These are phyloP conservation scores for Parathielavia appendiculata DNA, from an alignment of 495 filamentous ascomycete species.

Conservation along the genomic window DNA sequence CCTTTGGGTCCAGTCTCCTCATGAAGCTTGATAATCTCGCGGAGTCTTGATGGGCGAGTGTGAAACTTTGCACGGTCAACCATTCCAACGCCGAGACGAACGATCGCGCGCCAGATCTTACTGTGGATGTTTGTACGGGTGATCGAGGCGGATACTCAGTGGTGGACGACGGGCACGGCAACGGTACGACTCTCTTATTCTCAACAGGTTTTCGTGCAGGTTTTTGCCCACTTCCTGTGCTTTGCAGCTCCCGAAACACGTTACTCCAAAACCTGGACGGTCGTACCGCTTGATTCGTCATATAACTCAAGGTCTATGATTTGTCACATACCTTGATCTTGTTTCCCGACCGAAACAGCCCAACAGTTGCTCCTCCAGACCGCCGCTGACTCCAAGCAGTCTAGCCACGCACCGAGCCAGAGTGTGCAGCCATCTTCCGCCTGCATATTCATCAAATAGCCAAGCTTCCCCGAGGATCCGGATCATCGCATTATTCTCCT, in stretches of 20 bases:
- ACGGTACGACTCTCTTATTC: slow-evolving; percentile 4
- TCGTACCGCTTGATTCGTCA: neutral
- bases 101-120: neutral
- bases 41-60: neutral
- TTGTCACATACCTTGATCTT: neutral
- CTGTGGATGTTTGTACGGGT: slow-evolving; percentile 1
- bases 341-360: neutral
- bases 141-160: slow-evolving; percentile 1
- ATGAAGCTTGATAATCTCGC: slow-evolving; percentile 3
- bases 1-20: slow-evolving; percentile 2
- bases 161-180: slow-evolving; percentile 2
- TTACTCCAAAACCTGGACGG: neutral
- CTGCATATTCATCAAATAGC: neutral
- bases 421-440: neutral
- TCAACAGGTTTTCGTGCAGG: neutral
- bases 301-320: neutral
- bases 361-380: neutral
- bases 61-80: slow-evolving; percentile 2
- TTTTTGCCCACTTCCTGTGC: neutral
- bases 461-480: neutral
- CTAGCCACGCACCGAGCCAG: neutral
- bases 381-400: slow-evolving; percentile 7
- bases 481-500: slow-evolving; percentile 5
- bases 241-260: slow-evolving; percentile 6
- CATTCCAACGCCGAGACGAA: neutral